Evolutionary conservation across 2,329 filamentous ascomycete species (phyloP), one percentile per base, ranked within the genome.

Genomic region (Ploettnerulaceae sp.): DNA sequence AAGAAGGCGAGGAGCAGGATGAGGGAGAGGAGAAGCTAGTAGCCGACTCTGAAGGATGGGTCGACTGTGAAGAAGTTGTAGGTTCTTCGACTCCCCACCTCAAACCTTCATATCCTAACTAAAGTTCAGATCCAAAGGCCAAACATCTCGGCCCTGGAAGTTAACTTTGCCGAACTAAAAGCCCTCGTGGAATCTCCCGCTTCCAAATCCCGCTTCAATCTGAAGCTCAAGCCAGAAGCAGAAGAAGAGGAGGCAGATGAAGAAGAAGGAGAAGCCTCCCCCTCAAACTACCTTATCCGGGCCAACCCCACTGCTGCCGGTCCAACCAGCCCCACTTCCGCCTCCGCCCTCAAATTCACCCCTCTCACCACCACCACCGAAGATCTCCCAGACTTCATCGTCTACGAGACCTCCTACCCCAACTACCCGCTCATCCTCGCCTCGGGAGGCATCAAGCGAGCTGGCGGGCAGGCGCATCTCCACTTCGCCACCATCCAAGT

Each of bases 371-470:
- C 65, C 29, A 65, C 58, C 5, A 54, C 61, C 31, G 61, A 64
- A 34, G 61, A 69, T 40, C 61, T 71, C 4, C 69, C 69, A 7
- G 66, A 69, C 33, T 64, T 69, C 32, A 60, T 70, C 49, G 63
- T 71, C 45, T 71, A 70, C 57, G 68, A 71, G 57, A 71, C 69
- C 6, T 68, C 69, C 2, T 71, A 71, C 59, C 62, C 69, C 44
- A 66, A 67, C 41, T 71, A 71, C 54, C 67, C 68, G 1, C 64
- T 70, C 15, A 66, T 72, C 32, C 57, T 71, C 11, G 64, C 67
- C 5, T 64, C 63, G 3, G 67, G 67, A 9, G 61, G 60, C 39
- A 70, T 72, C 56, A 65, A 65, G 47, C 63, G 63, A 15, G 66
- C 68, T n/a, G 67, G 67, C 6, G 69, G 69, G 11, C 65, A 68